phyloP scores from a whole-genome alignment of 2,329 filamentous ascomycete species.

The Alternaria alternata region DNA sequence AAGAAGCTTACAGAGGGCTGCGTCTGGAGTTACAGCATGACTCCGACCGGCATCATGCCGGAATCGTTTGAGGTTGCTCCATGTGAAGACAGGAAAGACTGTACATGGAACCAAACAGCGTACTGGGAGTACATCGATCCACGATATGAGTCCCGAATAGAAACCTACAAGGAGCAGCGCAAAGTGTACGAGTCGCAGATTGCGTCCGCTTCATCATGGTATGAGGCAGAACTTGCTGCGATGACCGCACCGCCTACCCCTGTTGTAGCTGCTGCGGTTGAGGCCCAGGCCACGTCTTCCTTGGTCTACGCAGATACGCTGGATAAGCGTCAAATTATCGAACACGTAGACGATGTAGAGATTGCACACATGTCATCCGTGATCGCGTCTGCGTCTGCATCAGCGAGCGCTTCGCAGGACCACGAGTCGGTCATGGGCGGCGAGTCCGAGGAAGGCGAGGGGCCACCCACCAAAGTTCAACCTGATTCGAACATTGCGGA shows the following conservation, averaged over 20 bases:
- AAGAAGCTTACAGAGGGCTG: constrained; percentile 69
- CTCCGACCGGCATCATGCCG: constrained; percentile 67
- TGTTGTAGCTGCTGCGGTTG: constrained; percentile 11
- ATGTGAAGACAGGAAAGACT: constrained; percentile 53
- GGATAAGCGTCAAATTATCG: constrained; percentile 38
- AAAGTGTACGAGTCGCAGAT: constrained; percentile 47
- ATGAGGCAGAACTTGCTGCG: constrained; percentile 37
- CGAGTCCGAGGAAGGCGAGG: constrained; percentile 31
- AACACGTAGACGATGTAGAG: constrained; percentile 34
- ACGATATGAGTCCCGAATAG: constrained; percentile 35
- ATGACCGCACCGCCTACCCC: constrained; percentile 33
- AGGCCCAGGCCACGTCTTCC: constrained; percentile 27
- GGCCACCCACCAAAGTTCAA: constrained; percentile 36
- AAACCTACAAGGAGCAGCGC: constrained; percentile 44
- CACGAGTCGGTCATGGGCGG: constrained; percentile 27
- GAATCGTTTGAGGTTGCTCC: constrained; percentile 63
- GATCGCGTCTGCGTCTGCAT: constrained; percentile 7
- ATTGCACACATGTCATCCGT: constrained; percentile 22
- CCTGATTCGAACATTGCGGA: constrained; percentile 19
- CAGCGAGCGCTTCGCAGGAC: constrained; percentile 11
- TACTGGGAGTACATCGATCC: constrained; percentile 54
- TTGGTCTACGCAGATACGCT: constrained; percentile 31
- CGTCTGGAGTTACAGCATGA: constrained; percentile 67
- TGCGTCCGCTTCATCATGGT: constrained; percentile 42
- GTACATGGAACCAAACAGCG: constrained; percentile 57